Percentiles rank a stretch among this genome's conserved stretches.
Conservation (phyloP, 352 stramenopile species). For the Pythium apleroticum region DNA sequence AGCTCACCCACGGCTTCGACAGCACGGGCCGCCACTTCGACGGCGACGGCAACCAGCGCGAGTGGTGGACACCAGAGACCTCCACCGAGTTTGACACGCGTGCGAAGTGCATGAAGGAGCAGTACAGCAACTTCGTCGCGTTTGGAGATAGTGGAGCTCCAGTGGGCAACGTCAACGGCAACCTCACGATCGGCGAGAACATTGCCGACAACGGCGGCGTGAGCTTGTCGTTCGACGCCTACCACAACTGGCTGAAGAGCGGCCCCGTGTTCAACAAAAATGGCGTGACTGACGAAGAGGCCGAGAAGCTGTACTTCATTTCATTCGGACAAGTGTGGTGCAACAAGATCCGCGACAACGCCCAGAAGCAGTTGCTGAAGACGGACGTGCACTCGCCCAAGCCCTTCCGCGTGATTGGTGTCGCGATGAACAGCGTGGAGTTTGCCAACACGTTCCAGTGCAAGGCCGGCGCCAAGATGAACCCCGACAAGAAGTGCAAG, state of each 20-base stretch:
- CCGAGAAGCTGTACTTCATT: conserved; percentile 57
- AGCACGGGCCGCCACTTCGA: conserved; percentile 86
- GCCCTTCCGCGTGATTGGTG: conserved; percentile 27
- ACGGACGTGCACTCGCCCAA: conserved; percentile 49
- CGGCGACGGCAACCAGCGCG: conserved; percentile 82
- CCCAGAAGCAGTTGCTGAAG: conserved; percentile 31
- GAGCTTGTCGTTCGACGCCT: conserved; percentile 56
- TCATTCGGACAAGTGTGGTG: conserved; percentile 69
- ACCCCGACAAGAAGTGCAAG: conserved; percentile 28
- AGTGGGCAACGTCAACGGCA: conserved; percentile 54
- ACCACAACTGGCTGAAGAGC: conserved; percentile 32
- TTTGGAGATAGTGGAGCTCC: conserved; percentile 34
- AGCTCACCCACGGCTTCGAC: conserved; percentile 95
- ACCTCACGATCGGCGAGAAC: conserved; percentile 66
- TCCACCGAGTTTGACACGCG: conserved; percentile 65
- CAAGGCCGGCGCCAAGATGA: conserved; percentile 20
- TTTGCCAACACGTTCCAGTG: conserved; percentile 28
- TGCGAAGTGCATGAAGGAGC: conserved; percentile 50
- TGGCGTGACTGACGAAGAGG: conserved; percentile 21
- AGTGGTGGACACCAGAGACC: conserved; percentile 89
- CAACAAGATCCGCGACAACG: conserved; percentile 43
- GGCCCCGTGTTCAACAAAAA: conserved; percentile 6
- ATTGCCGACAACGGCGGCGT: conserved; percentile 78
- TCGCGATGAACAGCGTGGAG: conserved; percentile 28
- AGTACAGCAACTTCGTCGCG: conserved; percentile 39